Percentiles rank a stretch among this genome's conserved stretches.
These are phyloP conservation scores for Alternaria postmessia DNA, from an alignment of 2,329 filamentous ascomycete genomes.

Conservation along the genomic window DNA sequence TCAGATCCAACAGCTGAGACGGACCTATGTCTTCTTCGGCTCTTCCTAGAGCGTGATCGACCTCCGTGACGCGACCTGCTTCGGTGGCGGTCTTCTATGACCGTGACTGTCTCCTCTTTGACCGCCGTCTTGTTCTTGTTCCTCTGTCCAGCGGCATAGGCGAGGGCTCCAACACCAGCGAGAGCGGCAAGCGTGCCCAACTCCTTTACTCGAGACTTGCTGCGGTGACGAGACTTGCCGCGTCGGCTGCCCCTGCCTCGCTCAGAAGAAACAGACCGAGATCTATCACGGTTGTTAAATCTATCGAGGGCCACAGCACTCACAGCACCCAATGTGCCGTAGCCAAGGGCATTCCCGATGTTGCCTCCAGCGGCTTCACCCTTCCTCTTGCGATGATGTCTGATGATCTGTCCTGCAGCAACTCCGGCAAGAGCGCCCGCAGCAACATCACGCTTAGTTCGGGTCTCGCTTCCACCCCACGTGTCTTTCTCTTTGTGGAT, in stretches of 20 bases:
- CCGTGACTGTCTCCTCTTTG: slow-evolving; percentile 44
- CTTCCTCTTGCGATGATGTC: slow-evolving; percentile 64
- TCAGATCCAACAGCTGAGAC: slow-evolving; percentile 42
- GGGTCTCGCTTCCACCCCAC: slow-evolving; percentile 53
- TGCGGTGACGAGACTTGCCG: slow-evolving; percentile 43
- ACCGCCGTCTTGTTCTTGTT: slow-evolving; percentile 57
- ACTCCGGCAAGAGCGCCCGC: slow-evolving; percentile 68
- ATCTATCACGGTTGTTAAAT: slow-evolving; percentile 58
- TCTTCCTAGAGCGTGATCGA: slow-evolving; percentile 54
- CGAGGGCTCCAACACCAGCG: slow-evolving; percentile 67
- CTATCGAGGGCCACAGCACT: slow-evolving; percentile 67
- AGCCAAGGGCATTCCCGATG: slow-evolving; percentile 64
- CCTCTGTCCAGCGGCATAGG: slow-evolving; percentile 60
- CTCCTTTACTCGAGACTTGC: slow-evolving; percentile 57
- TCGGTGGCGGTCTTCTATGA: slow-evolving; percentile 55
- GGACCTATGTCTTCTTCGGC: slow-evolving; percentile 43
- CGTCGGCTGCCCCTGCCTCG: slow-evolving; percentile 35
- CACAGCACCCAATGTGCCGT: slow-evolving; percentile 68
- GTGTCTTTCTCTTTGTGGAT: slow-evolving; percentile 62
- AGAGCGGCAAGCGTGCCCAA: slow-evolving; percentile 67
- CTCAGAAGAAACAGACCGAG: slow-evolving; percentile 50
- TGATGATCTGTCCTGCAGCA: slow-evolving; percentile 67
- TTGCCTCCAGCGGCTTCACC: slow-evolving; percentile 63
- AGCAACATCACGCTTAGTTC: slow-evolving; percentile 66
- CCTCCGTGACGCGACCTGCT: slow-evolving; percentile 36